A percentile compares a stretch with the other conserved stretches of the same genome.
Conservation (phyloP, 805 yeast species). For the Tetrapisispora phaffii region DNA sequence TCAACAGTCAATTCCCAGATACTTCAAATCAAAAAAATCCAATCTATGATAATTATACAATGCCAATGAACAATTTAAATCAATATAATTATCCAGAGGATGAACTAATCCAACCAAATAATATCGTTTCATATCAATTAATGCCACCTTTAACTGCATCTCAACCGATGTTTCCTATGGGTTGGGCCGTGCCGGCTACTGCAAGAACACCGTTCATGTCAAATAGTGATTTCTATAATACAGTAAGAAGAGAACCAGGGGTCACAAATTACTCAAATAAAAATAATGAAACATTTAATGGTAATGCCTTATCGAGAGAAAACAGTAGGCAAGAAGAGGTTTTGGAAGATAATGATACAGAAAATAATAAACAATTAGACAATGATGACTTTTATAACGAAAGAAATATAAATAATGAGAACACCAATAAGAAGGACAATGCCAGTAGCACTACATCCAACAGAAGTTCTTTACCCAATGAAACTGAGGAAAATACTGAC, state of each 20-base stretch:
- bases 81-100: slow-evolving; percentile 6
- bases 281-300: neutral
- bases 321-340: neutral
- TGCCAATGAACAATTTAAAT: slow-evolving; percentile 5
- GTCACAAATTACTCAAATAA: too few relatives aligned
- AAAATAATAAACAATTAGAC: neutral
- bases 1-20: slow-evolving; percentile 4
- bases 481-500: neutral
- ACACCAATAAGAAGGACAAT: neutral
- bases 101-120: slow-evolving; percentile 7
- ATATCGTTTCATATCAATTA: neutral
- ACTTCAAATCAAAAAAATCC: slow-evolving; percentile 4
- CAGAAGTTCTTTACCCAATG: neutral
- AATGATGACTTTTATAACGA: neutral
- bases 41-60: neutral
- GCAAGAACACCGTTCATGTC: slow-evolving; percentile 1
- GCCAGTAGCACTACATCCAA: neutral
- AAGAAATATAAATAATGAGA: neutral
- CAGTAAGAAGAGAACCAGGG: neutral
- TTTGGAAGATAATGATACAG: too few relatives aligned
- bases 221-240: slow-evolving; percentile 1
- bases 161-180: slow-evolving; percentile 2
- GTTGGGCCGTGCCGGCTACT: slow-evolving; percentile 1
- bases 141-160: neutral
- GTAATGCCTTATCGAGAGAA: neutral